Percentiles rank a stretch among this genome's conserved stretches.
Evolutionary conservation across 805 yeast genomes (phyloP).

Genomic region (Starmerella apis): DNA sequence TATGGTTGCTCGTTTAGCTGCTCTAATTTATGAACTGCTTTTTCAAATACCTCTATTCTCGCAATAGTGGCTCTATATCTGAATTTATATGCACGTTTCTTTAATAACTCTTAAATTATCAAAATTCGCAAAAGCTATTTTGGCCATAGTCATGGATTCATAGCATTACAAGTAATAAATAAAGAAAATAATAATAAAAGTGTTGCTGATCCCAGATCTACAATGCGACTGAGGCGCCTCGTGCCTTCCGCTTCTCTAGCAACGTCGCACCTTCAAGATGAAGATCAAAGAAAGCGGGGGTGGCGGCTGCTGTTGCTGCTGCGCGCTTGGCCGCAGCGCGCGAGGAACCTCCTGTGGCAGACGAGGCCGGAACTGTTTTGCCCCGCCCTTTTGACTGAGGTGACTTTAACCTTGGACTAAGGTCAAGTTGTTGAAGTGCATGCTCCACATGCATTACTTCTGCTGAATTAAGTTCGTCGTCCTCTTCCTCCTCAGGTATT

Average conservation of each 20-base stretch:
- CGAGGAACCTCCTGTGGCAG: constrained; percentile 15
- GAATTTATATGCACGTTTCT: too few species aligned
- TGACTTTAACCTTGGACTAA: not conserved
- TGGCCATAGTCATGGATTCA: not conserved
- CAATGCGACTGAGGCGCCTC: constrained; percentile 16
- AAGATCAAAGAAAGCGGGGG: constrained; percentile 39
- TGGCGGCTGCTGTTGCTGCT: constrained; percentile 12
- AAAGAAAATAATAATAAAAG: constrained; percentile 2
- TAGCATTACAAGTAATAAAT: constrained; percentile 1
- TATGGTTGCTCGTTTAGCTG: too few species aligned
- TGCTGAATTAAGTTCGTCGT: constrained; percentile 27
- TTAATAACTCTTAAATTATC: too few species aligned
- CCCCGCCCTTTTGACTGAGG: not conserved
- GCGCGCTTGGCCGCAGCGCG: constrained; percentile 20
- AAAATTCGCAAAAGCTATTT: too few species aligned
- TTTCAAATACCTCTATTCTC: too few species aligned
- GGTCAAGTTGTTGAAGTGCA: constrained; percentile 13
- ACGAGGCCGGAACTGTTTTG: not conserved
- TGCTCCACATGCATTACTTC: constrained; percentile 21
- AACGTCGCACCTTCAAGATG: constrained; percentile 56
- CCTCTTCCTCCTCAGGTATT: constrained; percentile 32
- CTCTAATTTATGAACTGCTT: too few species aligned
- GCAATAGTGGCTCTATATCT: too few species aligned
- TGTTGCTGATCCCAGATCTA: not conserved
- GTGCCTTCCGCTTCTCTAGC: constrained; percentile 37